Evolutionary conservation across 2,329 filamentous ascomycete species (phyloP), one percentile per base, ranked within the genome.

Genomic region (Metarhizium guizhouense): DNA sequence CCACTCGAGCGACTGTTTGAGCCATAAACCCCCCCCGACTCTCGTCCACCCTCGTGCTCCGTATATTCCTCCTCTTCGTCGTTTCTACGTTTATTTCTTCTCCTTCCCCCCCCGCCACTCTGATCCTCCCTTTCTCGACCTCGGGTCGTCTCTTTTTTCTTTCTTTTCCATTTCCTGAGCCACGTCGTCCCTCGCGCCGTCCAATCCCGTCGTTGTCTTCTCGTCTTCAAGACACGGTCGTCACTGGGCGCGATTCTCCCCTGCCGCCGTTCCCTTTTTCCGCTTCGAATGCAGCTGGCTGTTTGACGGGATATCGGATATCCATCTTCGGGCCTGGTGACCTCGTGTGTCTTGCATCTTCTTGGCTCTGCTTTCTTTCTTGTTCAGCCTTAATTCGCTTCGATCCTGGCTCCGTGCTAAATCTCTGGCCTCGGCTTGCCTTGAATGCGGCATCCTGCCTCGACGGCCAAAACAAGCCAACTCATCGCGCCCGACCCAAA

Each of bases 401-500:
- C 42, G 34, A 43, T 16, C 53, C 52, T 29, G n/a, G 38, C 47
- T 11, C 36, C 45, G 50, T 49, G n/a, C n/a, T 34, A 10, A 45
- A 20, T 36, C 32, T 11, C 29, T 47, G 61, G 62, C 65, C 62
- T 68, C 66, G 64, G 67, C 62, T 62, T 57, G 58, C 63, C 45
- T 48, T 48, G 20, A 48, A 62, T 50, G 58, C 58, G 60, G 61
- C 64, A 62, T 63, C 63, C 34, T 40, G 66, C 70, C 72, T 75
- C 70, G 70, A 74, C 72, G 72, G 74, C 73, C 32, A 66, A 62
- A 20, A n/a, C 6, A 29, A 55, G 43, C 48, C 47, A 11, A 60
- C 61, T 61, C 64, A 60, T 64, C 61, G 55, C 48, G 30, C 47
- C 18, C 62, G 65, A 64, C 61, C 61, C 63, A 68, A 34, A 68